These are phyloP conservation scores for Xylariaceae sp. DNA, from an alignment of 2,329 filamentous ascomycete genomes.

Conservation along the genomic window DNA sequence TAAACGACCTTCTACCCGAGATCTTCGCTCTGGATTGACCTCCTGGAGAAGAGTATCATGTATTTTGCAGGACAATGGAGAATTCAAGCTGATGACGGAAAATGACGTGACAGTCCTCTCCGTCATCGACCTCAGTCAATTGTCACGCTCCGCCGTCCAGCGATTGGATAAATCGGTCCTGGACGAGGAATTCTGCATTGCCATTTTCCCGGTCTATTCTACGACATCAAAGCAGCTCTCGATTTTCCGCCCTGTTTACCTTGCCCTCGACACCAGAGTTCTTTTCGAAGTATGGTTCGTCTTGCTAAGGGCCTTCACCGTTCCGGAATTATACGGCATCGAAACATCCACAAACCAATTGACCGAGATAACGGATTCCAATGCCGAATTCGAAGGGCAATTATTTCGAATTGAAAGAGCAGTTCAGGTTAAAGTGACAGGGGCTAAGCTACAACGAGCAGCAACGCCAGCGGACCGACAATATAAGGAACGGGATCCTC, in stretches of 20 bases:
- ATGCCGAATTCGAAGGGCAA: conserved; percentile 41
- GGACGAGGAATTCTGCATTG: conserved; percentile 89
- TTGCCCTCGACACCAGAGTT: conserved; percentile 79
- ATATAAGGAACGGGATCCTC: conserved; percentile 39
- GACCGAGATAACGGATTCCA: conserved; percentile 38
- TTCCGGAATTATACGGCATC: conserved; percentile 80
- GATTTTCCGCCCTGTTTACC: conserved; percentile 79
- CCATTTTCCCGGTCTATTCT: conserved; percentile 90
- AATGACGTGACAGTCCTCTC: conserved; percentile 75
- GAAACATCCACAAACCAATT: conserved; percentile 42
- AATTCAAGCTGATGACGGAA: conserved; percentile 85
- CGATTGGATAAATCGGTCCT: conserved; percentile 84
- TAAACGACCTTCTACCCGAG: conserved; percentile 52
- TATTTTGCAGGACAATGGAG: conserved; percentile 89
- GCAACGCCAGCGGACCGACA: conserved; percentile 23
- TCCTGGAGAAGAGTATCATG: conserved; percentile 87
- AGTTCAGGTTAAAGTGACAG: conserved; percentile 53
- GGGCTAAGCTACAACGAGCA: conserved; percentile 54
- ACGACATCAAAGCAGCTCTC: conserved; percentile 66
- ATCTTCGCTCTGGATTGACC: conserved; percentile 47
- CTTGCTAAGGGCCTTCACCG: conserved; percentile 80
- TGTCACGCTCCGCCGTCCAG: conserved; percentile 87
- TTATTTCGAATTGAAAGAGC: conserved; percentile 59
- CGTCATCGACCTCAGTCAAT: conserved; percentile 78
- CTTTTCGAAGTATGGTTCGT: conserved; percentile 99